phyloP scores from a whole-genome alignment of 2,329 filamentous ascomycete genomes.

The Periconia macrospinosa region DNA sequence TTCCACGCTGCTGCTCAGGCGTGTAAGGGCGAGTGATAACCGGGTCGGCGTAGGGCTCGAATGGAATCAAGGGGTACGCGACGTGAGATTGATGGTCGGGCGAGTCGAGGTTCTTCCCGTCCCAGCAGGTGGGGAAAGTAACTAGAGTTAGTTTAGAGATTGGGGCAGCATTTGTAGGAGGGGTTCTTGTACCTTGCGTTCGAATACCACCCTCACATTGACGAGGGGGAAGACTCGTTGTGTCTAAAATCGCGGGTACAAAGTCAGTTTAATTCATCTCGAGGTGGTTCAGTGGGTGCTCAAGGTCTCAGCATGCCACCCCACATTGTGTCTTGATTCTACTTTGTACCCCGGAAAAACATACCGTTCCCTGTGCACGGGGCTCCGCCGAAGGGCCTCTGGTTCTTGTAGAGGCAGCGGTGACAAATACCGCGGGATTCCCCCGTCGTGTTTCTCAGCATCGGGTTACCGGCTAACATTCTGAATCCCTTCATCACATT shows the following conservation, averaged over 20 bases:
- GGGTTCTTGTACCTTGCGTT: constrained; percentile 3
- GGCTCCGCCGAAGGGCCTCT: constrained; percentile 12
- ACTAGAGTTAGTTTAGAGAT: constrained; percentile 32
- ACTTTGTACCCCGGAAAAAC: too few relatives aligned
- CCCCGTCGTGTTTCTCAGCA: constrained; percentile 18
- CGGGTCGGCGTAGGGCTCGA: constrained; percentile 27
- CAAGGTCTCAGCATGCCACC: too few relatives aligned
- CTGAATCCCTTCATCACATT: constrained; percentile 22
- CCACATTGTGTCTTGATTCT: too few relatives aligned
- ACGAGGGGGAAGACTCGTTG: constrained; percentile 39
- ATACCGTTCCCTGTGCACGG: constrained; percentile 34
- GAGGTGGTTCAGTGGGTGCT: too few relatives aligned
- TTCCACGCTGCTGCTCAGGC: constrained; percentile 31
- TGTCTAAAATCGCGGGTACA: too few relatives aligned
- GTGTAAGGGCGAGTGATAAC: constrained; percentile 20
- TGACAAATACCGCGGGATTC: constrained; percentile 37
- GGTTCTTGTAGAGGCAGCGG: constrained; percentile 18
- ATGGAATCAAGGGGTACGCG: constrained; percentile 40
- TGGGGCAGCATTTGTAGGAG: too few relatives aligned
- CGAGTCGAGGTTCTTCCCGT: constrained; percentile 54
- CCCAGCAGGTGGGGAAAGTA: constrained; percentile 55
- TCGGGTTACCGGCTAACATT: constrained; percentile 31
- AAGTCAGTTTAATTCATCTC: too few relatives aligned
- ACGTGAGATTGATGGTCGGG: constrained; percentile 59
- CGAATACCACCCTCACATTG: constrained; percentile 50